These are phyloP conservation scores for Saccharomycopsis malanga DNA, from an alignment of 805 yeast genomes.

Conservation along the genomic window DNA sequence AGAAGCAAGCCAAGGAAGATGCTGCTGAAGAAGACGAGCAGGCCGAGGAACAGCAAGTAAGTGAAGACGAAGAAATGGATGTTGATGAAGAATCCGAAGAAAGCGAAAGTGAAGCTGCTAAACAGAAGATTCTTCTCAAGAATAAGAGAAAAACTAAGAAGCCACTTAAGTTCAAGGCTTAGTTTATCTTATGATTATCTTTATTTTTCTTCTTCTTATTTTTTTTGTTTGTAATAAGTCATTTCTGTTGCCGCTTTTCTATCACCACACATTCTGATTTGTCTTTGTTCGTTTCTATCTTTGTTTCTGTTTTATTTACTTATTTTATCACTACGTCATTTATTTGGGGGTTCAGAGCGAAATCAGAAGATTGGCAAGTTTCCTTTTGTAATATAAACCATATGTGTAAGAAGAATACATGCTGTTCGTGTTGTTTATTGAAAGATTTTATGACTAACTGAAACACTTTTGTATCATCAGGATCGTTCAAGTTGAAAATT, in stretches of 20 bases:
- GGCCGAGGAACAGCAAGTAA: slow-evolving; percentile 41
- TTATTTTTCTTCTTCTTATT: neutral
- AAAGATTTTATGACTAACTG: too few species aligned
- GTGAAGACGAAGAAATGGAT: slow-evolving; percentile 45
- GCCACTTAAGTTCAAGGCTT: slow-evolving; percentile 12
- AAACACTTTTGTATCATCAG: too few species aligned
- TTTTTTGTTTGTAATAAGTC: neutral
- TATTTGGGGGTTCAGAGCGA: too few species aligned
- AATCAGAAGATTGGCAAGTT: too few species aligned
- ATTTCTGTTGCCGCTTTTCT: too few species aligned
- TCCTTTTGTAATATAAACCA: too few species aligned
- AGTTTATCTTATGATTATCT: neutral
- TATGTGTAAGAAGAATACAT: too few species aligned
- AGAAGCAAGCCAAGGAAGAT: slow-evolving; percentile 52
- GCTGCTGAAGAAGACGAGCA: slow-evolving; percentile 41
- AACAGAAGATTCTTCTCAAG: slow-evolving; percentile 34
- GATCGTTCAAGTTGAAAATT: too few species aligned
- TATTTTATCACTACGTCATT: too few species aligned
- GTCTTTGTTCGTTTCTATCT: neutral
- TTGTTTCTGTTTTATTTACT: too few species aligned
- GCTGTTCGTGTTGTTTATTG: too few species aligned
- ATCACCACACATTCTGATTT: too few species aligned
- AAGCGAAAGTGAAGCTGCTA: slow-evolving; percentile 56
- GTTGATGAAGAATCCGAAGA: slow-evolving; percentile 40
- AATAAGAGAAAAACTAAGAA: slow-evolving; percentile 26